Evolutionary conservation across 2,329 filamentous ascomycete species (phyloP).

Genomic region (Sphaerulina musiva): DNA sequence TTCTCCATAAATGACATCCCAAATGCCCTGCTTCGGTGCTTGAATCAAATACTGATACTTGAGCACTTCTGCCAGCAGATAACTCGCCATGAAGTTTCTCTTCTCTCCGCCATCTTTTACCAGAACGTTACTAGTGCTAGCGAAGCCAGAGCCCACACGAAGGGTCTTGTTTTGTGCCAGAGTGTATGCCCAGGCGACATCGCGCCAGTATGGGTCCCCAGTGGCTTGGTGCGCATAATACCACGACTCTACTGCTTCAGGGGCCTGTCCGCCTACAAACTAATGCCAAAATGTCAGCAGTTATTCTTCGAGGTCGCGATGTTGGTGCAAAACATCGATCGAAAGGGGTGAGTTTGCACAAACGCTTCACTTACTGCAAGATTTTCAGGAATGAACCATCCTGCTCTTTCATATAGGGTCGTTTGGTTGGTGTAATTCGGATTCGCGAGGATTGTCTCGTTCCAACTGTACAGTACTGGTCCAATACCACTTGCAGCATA

Average conservation of each 20-base stretch:
- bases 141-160: constrained; percentile 16
- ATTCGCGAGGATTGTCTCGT: constrained; percentile 25
- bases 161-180: constrained; percentile 14
- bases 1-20: constrained; percentile 48
- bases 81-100: constrained; percentile 72
- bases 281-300: too few relatives aligned
- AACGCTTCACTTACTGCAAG: neutral
- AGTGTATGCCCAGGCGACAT: constrained; percentile 20
- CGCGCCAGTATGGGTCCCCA: constrained; percentile 19
- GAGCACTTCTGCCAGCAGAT: constrained; percentile 77
- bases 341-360: too few relatives aligned
- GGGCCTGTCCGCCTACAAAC: constrained; percentile 44
- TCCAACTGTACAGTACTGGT: constrained; percentile 54
- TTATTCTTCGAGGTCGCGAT: too few relatives aligned
- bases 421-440: constrained; percentile 33
- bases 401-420: constrained; percentile 58
- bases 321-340: too few relatives aligned
- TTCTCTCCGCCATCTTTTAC: constrained; percentile 43
- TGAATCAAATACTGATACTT: constrained; percentile 75
- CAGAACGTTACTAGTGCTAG: constrained; percentile 17
- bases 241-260: constrained; percentile 24
- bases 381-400: constrained; percentile 61
- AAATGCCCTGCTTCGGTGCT: constrained; percentile 48
- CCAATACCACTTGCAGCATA: constrained; percentile 66
- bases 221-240: constrained; percentile 25